Conservation (phyloP, 2,329 filamentous ascomycete species). For the Didymella segeticola region DNA sequence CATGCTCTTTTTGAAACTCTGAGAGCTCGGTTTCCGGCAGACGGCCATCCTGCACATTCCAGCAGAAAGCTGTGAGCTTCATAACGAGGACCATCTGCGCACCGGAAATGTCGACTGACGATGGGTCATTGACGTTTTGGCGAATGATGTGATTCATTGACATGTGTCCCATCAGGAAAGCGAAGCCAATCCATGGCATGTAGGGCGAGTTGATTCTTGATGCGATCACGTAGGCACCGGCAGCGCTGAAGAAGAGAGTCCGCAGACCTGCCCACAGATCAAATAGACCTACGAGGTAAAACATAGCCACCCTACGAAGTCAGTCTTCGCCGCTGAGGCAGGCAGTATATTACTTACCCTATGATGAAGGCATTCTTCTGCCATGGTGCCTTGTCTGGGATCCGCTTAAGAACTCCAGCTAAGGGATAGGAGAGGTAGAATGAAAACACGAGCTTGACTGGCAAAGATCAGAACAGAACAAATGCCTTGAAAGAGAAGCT, state of each 20-base stretch:
- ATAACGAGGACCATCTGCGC: conserved; percentile 99
- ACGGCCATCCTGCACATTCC: conserved; percentile 94
- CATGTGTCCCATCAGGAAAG: conserved; percentile 95
- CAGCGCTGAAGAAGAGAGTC: conserved; percentile 80
- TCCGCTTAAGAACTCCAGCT: conserved; percentile 83
- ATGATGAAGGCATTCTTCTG: conserved; percentile 91
- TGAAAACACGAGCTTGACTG: conserved; percentile 91
- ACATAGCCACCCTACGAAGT: conserved; percentile 71
- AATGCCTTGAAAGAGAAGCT: conserved; percentile 26
- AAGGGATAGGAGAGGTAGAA: conserved; percentile 94
- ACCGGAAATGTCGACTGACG: conserved; percentile 81
- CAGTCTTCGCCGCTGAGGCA: neutral
- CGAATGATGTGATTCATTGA: conserved; percentile 86
- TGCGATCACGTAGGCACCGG: conserved; percentile 82
- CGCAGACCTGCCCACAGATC: conserved; percentile 85
- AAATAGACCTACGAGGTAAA: conserved; percentile 93
- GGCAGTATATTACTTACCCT: conserved; percentile 57
- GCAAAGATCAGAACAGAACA: conserved; percentile 19
- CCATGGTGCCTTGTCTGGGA: conserved; percentile 83
- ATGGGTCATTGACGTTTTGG: conserved; percentile 71
- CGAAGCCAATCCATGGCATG: conserved; percentile 97
- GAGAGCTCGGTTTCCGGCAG: conserved; percentile 81
- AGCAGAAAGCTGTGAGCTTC: conserved; percentile 96
- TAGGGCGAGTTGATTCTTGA: conserved; percentile 83
- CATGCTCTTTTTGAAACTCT: conserved; percentile 83